Percentiles rank a stretch among this genome's conserved stretches.
Conservation (phyloP, 192 early-diverging fungal genomes). For the Coemansia sp. region DNA sequence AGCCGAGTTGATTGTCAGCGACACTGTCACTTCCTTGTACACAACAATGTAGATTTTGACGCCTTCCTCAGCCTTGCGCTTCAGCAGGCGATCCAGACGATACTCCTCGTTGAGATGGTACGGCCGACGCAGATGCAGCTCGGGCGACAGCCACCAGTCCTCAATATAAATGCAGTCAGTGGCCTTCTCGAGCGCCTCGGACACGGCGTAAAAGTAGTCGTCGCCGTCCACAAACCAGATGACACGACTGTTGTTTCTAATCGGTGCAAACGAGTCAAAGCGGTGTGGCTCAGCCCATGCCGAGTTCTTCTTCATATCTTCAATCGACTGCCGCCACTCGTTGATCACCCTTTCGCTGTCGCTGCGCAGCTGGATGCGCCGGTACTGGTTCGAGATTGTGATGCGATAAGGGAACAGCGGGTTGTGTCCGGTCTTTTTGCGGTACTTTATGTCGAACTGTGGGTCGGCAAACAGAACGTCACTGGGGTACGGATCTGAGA, state of each 20-base stretch:
- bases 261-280: slow-evolving; percentile 72
- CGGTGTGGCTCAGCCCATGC: slow-evolving; percentile 67
- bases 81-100: slow-evolving; percentile 73
- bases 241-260: slow-evolving; percentile 60
- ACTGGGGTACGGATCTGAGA: slow-evolving; percentile 49
- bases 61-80: slow-evolving; percentile 79
- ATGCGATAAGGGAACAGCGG: slow-evolving; percentile 62
- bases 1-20: slow-evolving; percentile 67
- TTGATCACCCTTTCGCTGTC: slow-evolving; percentile 61
- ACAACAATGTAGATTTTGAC: slow-evolving; percentile 80
- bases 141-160: slow-evolving; percentile 90
- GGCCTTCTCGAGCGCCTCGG: slow-evolving; percentile 69
- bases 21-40: slow-evolving; percentile 78
- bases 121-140: slow-evolving; percentile 79
- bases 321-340: slow-evolving; percentile 66
- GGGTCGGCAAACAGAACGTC: slow-evolving; percentile 54
- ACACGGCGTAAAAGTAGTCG: slow-evolving; percentile 71
- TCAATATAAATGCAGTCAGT: slow-evolving; percentile 68
- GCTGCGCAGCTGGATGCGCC: slow-evolving; percentile 68
- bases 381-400: slow-evolving; percentile 56
- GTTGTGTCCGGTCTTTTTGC: slow-evolving; percentile 52
- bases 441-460: slow-evolving; percentile 48
- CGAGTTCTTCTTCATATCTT: slow-evolving; percentile 56
- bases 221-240: slow-evolving; percentile 75
- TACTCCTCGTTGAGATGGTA: slow-evolving; percentile 71